Percentiles rank a stretch among this genome's conserved stretches.
Evolutionary conservation across 768 basidiomycete species (phyloP).

Genomic region (Cyclocybe aegerita): DNA sequence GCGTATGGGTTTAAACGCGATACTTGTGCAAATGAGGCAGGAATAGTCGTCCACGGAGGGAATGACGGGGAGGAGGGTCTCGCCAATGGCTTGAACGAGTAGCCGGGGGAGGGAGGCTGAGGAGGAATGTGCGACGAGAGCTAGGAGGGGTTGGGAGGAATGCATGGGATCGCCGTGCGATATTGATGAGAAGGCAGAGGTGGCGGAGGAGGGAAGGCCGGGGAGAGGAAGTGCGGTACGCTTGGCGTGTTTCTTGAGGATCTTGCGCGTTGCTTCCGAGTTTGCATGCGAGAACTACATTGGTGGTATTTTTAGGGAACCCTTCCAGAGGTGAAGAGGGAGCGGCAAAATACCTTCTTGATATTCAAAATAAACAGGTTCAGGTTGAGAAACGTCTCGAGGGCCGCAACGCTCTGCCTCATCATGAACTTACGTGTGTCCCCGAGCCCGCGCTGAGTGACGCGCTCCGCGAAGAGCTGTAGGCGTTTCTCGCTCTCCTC

Average conservation of each 20-base stretch:
- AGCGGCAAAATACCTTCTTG: constrained; percentile 58
- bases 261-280: constrained; percentile 87
- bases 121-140: constrained; percentile 14
- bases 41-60: constrained; percentile 82
- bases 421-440: constrained; percentile 54
- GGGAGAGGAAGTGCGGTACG: constrained; percentile 79
- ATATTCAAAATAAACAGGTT: constrained; percentile 80
- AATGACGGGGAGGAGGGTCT: constrained; percentile 77
- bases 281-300: constrained; percentile 78
- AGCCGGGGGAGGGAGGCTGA: constrained; percentile 32
- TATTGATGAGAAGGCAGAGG: constrained; percentile 14
- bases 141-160: constrained; percentile 11
- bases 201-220: constrained; percentile 17
- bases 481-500: constrained; percentile 72
- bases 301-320: not conserved
- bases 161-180: not conserved
- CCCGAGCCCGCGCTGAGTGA: constrained; percentile 55
- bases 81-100: constrained; percentile 80
- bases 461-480: constrained; percentile 58
- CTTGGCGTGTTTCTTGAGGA: constrained; percentile 92
- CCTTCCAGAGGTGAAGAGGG: not conserved
- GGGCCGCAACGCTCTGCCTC: constrained; percentile 53
- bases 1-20: constrained; percentile 92
- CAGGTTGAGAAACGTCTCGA: constrained; percentile 71
- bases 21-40: constrained; percentile 84